phyloP scores from a whole-genome alignment of 805 yeast species.

The Kodamaea leandrae region DNA sequence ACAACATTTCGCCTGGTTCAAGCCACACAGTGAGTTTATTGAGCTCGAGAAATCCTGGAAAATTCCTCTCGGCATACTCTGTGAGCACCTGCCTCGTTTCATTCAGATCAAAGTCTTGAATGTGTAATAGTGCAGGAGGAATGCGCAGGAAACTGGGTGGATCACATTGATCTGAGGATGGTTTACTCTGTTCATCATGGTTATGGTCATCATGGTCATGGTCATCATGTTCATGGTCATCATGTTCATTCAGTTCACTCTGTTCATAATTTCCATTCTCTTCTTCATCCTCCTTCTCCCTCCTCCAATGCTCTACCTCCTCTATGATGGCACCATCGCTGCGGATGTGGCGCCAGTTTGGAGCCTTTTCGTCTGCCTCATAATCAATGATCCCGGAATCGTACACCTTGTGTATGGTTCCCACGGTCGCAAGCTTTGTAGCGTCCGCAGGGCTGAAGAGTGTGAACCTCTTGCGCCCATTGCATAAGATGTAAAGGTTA shows the following conservation, averaged over 20 bases:
- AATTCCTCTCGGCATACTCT: constrained; percentile 38
- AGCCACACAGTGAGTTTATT: constrained; percentile 46
- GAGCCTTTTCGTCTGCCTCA: constrained; percentile 49
- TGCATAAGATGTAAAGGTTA: constrained; percentile 59
- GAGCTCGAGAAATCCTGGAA: constrained; percentile 48
- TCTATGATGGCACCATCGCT: constrained; percentile 60
- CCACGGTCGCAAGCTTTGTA: constrained; percentile 58
- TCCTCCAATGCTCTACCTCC: constrained; percentile 46
- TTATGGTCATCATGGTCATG: too few species aligned
- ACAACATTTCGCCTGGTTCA: constrained; percentile 64
- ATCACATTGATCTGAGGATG: constrained; percentile 26
- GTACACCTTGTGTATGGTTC: constrained; percentile 50
- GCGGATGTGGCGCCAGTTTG: constrained; percentile 59
- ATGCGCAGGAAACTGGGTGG: constrained; percentile 70
- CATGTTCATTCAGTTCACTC: too few species aligned
- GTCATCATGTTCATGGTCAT: too few species aligned
- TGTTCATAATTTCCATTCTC: constrained; percentile 4
- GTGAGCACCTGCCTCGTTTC: constrained; percentile 24
- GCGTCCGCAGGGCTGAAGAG: constrained; percentile 65
- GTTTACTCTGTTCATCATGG: not conserved
- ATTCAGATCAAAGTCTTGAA: constrained; percentile 47
- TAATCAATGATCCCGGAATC: constrained; percentile 70
- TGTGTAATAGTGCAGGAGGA: constrained; percentile 62
- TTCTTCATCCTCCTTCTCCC: constrained; percentile 24
- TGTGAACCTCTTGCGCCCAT: constrained; percentile 66